Percentiles rank a stretch among this genome's conserved stretches.
These are phyloP conservation scores for Gymnopus androsaceus DNA, from an alignment of 1,284 basidiomycete genomes.

Conservation along the genomic window DNA sequence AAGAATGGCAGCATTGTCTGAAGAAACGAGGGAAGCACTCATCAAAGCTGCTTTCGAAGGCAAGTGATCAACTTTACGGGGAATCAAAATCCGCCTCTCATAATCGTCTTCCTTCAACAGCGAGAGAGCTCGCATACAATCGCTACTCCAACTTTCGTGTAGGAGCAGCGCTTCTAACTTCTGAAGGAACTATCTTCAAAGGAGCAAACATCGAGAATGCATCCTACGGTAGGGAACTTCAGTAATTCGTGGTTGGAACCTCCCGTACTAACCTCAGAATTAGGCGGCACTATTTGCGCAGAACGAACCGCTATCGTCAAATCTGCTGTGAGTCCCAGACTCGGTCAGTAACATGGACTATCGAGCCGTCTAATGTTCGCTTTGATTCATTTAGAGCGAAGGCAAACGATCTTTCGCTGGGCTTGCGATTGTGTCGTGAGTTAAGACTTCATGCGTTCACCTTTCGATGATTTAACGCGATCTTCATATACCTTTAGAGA, in stretches of 20 bases:
- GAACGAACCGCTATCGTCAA: constrained; percentile 76
- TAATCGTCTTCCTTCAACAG: constrained; percentile 31
- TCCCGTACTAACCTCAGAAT: neutral
- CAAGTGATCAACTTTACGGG: constrained; percentile 13
- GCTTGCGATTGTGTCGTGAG: constrained; percentile 62
- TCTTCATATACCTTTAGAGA: constrained; percentile 47
- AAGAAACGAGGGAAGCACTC: constrained; percentile 37
- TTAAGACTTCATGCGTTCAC: too few species aligned
- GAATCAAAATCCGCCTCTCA: too few species aligned
- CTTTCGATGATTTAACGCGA: too few species aligned
- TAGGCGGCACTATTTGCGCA: constrained; percentile 68
- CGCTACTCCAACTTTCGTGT: constrained; percentile 74
- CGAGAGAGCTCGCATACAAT: constrained; percentile 52
- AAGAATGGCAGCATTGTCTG: constrained; percentile 27
- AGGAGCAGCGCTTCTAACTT: constrained; percentile 63
- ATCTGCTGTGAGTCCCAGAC: constrained; percentile 52
- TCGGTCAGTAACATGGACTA: too few species aligned
- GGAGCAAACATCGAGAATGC: constrained; percentile 78
- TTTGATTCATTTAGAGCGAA: constrained; percentile 50
- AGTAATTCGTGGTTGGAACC: neutral
- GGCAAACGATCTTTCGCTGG: constrained; percentile 56
- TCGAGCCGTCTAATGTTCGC: too few species aligned
- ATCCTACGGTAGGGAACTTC: constrained; percentile 55
- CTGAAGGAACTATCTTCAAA: constrained; percentile 57
- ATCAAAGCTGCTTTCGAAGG: constrained; percentile 47